These are phyloP conservation scores for Ramaria rubella DNA, from an alignment of 768 basidiomycete species.

Conservation along the genomic window DNA sequence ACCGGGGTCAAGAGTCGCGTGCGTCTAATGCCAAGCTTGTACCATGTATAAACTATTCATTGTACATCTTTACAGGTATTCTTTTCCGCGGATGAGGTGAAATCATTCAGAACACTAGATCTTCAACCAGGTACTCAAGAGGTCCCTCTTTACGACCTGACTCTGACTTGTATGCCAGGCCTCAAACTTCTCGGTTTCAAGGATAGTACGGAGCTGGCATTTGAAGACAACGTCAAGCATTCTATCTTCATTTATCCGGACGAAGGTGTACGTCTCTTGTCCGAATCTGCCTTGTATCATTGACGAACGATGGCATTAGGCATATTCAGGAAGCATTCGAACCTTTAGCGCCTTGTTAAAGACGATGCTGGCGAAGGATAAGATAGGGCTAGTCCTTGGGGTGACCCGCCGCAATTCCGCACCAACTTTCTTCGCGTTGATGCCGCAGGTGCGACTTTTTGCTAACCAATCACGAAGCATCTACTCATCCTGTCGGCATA, in stretches of 20 bases:
- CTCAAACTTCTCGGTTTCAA: constrained; percentile 94
- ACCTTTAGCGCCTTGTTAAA: constrained; percentile 85
- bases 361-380: constrained; percentile 73
- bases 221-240: constrained; percentile 92
- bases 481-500: constrained; percentile 23
- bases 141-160: no score
- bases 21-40: background rate
- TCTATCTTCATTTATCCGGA: constrained; percentile 88
- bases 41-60: background rate
- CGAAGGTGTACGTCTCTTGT: constrained; percentile 57
- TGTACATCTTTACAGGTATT: constrained; percentile 58
- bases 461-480: background rate
- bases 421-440: constrained; percentile 74
- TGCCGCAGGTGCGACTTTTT: constrained; percentile 66
- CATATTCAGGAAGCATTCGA: constrained; percentile 85
- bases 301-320: constrained; percentile 28
- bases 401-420: constrained; percentile 63
- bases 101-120: constrained; percentile 74
- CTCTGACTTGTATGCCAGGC: constrained; percentile 33
- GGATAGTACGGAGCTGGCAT: constrained; percentile 54
- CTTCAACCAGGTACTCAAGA: constrained; percentile 64
- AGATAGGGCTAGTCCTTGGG: constrained; percentile 72
- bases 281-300: background rate
- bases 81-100: constrained; percentile 78
- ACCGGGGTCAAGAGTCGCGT: constrained; percentile 8